Conservation (phyloP, 352 stramenopile genomes). For the Discostella stelligera region DNA sequence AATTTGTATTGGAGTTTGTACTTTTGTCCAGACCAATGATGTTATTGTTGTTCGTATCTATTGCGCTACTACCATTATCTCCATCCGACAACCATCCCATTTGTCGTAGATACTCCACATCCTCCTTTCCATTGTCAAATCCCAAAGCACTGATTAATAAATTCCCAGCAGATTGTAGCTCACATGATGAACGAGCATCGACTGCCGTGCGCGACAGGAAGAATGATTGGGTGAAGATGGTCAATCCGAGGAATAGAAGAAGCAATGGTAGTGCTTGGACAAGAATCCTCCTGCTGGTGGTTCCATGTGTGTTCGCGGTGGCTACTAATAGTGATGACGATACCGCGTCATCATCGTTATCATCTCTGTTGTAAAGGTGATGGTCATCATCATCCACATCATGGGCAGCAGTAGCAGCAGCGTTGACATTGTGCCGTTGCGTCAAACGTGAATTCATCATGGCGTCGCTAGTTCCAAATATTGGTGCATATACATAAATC, state of each 20-base stretch:
- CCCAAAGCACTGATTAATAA: conserved; percentile 52
- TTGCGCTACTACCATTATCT: not conserved
- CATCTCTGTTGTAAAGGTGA: no score
- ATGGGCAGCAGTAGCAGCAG: no score
- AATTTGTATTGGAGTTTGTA: not conserved
- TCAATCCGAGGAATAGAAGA: conserved; percentile 48
- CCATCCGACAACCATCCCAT: conserved; percentile 22
- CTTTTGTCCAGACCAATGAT: conserved; percentile 3
- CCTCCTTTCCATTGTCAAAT: conserved; percentile 23
- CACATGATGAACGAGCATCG: conserved; percentile 54
- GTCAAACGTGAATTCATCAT: no score
- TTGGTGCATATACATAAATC: no score
- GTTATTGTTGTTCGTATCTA: not conserved
- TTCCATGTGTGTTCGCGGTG: no score
- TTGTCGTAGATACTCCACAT: conserved; percentile 38
- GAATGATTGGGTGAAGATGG: conserved; percentile 75
- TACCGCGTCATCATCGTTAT: no score
- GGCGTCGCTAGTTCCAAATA: no score
- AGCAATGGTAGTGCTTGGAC: conserved; percentile 4
- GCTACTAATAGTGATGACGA: no score
- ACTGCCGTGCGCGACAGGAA: conserved; percentile 74
- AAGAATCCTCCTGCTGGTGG: no score
- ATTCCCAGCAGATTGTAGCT: conserved; percentile 35
- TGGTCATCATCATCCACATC: no score
- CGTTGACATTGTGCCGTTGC: no score